Percentiles rank a stretch among this genome's conserved stretches.
Conservation (phyloP, 2,329 filamentous ascomycete genomes). For the Ophiostoma quercus region DNA sequence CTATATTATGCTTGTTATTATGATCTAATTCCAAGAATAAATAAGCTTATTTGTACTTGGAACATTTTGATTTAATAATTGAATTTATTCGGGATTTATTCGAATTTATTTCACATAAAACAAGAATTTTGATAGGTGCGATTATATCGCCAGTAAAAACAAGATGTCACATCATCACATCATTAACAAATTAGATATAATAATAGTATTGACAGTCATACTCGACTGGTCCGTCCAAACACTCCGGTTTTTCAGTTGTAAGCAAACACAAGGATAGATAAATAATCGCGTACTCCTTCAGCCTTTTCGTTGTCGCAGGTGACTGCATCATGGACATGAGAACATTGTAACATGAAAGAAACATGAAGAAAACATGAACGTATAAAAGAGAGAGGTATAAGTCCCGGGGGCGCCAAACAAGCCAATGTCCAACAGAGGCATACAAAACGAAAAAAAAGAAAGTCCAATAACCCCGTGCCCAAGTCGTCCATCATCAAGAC, state of each 20-base stretch:
- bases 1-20: background rate
- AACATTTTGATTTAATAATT: too few relatives aligned
- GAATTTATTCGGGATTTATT: too few relatives aligned
- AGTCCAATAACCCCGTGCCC: background rate
- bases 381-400: conserved; percentile 7
- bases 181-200: background rate
- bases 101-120: too few relatives aligned
- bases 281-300: background rate
- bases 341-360: background rate
- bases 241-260: background rate
- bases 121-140: too few relatives aligned
- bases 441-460: background rate
- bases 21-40: background rate
- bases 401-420: conserved; percentile 17
- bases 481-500: background rate
- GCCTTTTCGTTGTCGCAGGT: background rate
- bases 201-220: background rate
- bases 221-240: background rate
- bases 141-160: too few relatives aligned
- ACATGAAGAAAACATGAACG: background rate
- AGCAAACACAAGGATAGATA: background rate
- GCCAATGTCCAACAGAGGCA: background rate
- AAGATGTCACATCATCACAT: too few relatives aligned
- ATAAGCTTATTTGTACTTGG: too few relatives aligned
- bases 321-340: background rate